Base-by-base conservation (phyloP, 805 yeast genomes). In the Blastobotrys terrestris region DNA sequence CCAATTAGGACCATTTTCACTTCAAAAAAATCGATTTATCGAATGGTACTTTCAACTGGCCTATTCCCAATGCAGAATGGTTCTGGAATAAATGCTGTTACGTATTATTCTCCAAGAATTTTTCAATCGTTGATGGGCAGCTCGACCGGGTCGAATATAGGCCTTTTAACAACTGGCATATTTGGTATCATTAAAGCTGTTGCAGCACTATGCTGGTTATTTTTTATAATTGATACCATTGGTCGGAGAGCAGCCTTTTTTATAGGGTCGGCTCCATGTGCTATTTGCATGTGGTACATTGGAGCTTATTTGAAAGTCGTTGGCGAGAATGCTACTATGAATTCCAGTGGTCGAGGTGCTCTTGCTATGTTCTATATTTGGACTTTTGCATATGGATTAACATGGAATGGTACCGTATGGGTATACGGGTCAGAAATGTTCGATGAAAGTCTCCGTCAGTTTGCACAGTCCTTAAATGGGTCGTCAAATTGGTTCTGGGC, bases 51-150 rank as follows among this genome's bases (percentile, higher is more conserved):
- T 46, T 74, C 78, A 39, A 47, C 46, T 18, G 39, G 49, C 11
- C 48, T 80, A 53, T 67, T 76, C 58, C 69, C 79, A 53, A 22
- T 44, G n/a, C 60, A 56, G 50, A 58, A 59, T 31, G 51, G 54
- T 39, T 42, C 58, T 47, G 62, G 62, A 44, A 58, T 53, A 18
- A 59, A 56, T 39, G 60, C 61, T 16, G 48, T 59, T 22, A 76
- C 74, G 45, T 79, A 79, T 61, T 79, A 78, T 61, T 76, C 81
- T n/a, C 80, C 80, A 20, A 70, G 73, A 7, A 69, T 79, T 44
- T 77, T 78, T 64, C 66, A 72, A 55, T 70, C 79, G 2, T 68
- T 78, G 53, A n/a, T n/a, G n/a, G n/a, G n/a, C n/a, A 83, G 83
- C 15, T 71, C 78, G 16, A 62, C 63, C 35, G 77, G 80, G 1